Evolutionary conservation across 441 rosid genomes (phyloP).

Genomic region (Erysimum cheiri): DNA sequence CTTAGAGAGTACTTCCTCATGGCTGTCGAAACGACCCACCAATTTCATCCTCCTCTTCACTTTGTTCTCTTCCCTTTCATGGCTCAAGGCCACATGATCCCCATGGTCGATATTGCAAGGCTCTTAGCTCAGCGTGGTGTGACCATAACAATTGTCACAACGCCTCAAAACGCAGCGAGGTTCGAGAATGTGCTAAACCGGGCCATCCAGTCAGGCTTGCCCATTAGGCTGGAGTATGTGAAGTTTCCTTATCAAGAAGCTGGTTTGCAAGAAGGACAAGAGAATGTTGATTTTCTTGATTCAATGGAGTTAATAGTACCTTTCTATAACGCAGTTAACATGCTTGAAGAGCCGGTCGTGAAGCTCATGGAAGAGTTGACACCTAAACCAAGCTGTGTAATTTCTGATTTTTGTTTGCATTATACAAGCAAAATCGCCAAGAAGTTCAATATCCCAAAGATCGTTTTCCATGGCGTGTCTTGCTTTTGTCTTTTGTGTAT

Average conservation of each 20-base stretch:
- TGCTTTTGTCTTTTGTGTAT: slow-evolving; percentile 49
- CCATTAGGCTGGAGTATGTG: slow-evolving; percentile 21
- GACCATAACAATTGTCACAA: slow-evolving; percentile 38
- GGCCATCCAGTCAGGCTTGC: slow-evolving; percentile 37
- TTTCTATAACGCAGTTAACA: too few relatives aligned
- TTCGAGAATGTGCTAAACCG: slow-evolving; percentile 36
- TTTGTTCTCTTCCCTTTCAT: slow-evolving; percentile 45
- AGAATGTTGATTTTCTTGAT: too few relatives aligned
- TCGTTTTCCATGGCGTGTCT: slow-evolving; percentile 48
- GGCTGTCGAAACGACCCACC: slow-evolving; percentile 22
- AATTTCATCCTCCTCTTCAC: slow-evolving; percentile 26
- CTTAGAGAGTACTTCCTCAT: slow-evolving; percentile 1
- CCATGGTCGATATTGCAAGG: slow-evolving; percentile 45
- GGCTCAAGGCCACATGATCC: slow-evolving; percentile 48
- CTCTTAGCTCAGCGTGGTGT: slow-evolving; percentile 41
- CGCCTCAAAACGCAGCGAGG: slow-evolving; percentile 40
- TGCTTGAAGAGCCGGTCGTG: slow-evolving; percentile 30
- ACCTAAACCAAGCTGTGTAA: slow-evolving; percentile 49
- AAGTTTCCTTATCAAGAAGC: too few relatives aligned
- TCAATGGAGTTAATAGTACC: too few relatives aligned
- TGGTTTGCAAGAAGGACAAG: too few relatives aligned
- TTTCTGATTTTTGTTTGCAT: slow-evolving; percentile 43
- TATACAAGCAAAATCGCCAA: slow-evolving; percentile 46
- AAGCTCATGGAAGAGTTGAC: slow-evolving; percentile 36
- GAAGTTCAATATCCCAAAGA: slow-evolving; percentile 47